Percentiles rank a stretch among this genome's conserved stretches.
Evolutionary conservation across 225 moss, liverwort and hornwort genomes (phyloP).

Genomic region (Climacium dendroides): DNA sequence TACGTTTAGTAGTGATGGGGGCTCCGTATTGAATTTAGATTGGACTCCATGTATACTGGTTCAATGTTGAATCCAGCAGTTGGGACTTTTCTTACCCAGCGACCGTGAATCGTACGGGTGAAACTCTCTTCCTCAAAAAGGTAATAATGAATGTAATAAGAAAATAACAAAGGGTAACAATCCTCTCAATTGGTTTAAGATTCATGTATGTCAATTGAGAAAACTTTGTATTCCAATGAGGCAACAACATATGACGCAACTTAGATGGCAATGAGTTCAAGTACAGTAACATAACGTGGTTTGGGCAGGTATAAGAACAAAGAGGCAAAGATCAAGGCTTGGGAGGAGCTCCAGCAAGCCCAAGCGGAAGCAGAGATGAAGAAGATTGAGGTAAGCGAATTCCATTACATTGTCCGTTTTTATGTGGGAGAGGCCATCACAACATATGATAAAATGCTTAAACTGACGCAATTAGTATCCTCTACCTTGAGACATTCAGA

Average conservation of each 20-base stretch:
- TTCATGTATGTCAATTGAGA: not conserved
- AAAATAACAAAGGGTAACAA: not conserved
- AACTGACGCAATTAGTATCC: not conserved
- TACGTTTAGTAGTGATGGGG: not conserved
- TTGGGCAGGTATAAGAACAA: constrained; percentile 12
- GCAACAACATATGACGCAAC: no score
- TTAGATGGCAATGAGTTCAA: not conserved
- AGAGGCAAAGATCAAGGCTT: constrained; percentile 24
- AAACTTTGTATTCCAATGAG: not conserved
- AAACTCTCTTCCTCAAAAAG: not conserved
- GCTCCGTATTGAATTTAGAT: not conserved
- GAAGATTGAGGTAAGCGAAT: constrained; percentile 12
- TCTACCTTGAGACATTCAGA: not conserved
- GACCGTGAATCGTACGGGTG: not conserved
- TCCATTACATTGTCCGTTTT: not conserved
- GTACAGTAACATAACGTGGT: not conserved
- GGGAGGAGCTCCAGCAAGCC: constrained; percentile 31
- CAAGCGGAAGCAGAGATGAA: constrained; percentile 38
- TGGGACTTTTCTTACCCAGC: not conserved
- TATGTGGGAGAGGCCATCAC: not conserved
- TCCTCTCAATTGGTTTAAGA: not conserved
- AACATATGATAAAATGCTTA: not conserved
- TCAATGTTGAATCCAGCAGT: no score
- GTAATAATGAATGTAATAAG: not conserved
- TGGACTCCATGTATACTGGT: not conserved